A percentile compares a stretch with the other conserved stretches of the same genome.
These are phyloP conservation scores for Lichtheimia ramosa DNA, from an alignment of 371 early-diverging fungal genomes.

Conservation along the genomic window DNA sequence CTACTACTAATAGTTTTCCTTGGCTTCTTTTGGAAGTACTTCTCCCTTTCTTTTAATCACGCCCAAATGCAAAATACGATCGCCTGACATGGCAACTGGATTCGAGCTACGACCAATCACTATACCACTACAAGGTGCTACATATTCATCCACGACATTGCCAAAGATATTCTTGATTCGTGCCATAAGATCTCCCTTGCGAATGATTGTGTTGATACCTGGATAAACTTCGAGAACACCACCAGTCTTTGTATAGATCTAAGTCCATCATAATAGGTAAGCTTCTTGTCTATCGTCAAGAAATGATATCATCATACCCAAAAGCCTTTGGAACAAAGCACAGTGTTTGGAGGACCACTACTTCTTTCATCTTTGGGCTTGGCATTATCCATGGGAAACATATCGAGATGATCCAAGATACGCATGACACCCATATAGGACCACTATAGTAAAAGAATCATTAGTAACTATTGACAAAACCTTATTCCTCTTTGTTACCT, in stretches of 20 bases:
- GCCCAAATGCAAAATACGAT: constrained; percentile 79
- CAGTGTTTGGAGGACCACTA: constrained; percentile 19
- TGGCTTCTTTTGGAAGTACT: constrained; percentile 57
- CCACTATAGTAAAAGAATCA: constrained; percentile 19
- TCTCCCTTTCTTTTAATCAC: constrained; percentile 65
- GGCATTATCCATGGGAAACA: constrained; percentile 18
- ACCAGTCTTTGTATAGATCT: constrained; percentile 59
- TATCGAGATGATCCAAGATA: constrained; percentile 36
- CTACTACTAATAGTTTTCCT: constrained; percentile 46
- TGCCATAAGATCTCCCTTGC: constrained; percentile 87
- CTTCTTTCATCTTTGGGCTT: constrained; percentile 4
- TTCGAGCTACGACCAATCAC: constrained; percentile 61
- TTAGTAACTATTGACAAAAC: constrained; percentile 23
- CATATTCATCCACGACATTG: constrained; percentile 86
- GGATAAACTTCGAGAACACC: constrained; percentile 87
- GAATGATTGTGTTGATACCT: constrained; percentile 81
- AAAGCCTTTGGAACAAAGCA: constrained; percentile 35
- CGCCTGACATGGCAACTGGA: constrained; percentile 81
- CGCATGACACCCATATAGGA: constrained; percentile 39
- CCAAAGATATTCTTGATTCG: constrained; percentile 92
- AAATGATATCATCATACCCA: constrained; percentile 46
- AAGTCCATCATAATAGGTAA: constrained; percentile 11
- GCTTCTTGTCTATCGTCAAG: constrained; percentile 17
- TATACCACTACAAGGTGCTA: constrained; percentile 82
- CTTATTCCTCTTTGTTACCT: constrained; percentile 47